A percentile compares a stretch with the other conserved stretches of the same genome.
Evolutionary conservation across 2,329 filamentous ascomycete species (phyloP).

Genomic region (Neofusicoccum ribis): DNA sequence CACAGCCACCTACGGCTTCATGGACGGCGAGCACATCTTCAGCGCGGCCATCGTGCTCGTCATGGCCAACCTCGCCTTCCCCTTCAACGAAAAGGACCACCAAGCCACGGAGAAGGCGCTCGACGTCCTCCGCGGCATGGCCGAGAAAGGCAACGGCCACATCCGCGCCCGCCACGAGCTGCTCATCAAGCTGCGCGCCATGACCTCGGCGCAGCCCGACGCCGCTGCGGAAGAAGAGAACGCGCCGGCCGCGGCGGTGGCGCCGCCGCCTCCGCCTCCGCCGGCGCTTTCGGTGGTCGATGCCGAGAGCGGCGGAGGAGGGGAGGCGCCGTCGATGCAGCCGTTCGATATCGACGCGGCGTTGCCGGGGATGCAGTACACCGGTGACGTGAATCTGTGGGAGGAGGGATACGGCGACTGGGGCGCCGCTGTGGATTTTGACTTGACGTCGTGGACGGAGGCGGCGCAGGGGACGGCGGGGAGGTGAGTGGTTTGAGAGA

Average conservation of each 20-base stretch:
- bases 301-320: constrained; percentile 26
- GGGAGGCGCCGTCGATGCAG: constrained; percentile 29
- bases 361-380: constrained; percentile 19
- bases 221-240: too few relatives aligned
- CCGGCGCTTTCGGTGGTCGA: constrained; percentile 23
- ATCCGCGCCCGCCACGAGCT: constrained; percentile 45
- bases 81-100: constrained; percentile 43
- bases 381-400: constrained; percentile 44
- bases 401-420: constrained; percentile 43
- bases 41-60: constrained; percentile 56
- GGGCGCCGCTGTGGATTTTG: constrained; percentile 45
- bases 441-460: constrained; percentile 32
- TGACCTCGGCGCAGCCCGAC: background rate
- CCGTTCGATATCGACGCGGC: constrained; percentile 2
- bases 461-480: background rate
- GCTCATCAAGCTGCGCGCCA: constrained; percentile 38
- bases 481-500: background rate
- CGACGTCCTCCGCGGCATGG: constrained; percentile 52
- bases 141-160: constrained; percentile 54
- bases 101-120: constrained; percentile 50
- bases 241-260: too few relatives aligned
- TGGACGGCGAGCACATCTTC: constrained; percentile 59
- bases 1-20: constrained; percentile 56
- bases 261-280: too few relatives aligned
- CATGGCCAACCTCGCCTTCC: constrained; percentile 57